Evolutionary conservation across 2,329 filamentous ascomycete genomes (phyloP), one percentile per base, ranked within the genome.

Genomic region (Ophiostoma fasciatum): DNA sequence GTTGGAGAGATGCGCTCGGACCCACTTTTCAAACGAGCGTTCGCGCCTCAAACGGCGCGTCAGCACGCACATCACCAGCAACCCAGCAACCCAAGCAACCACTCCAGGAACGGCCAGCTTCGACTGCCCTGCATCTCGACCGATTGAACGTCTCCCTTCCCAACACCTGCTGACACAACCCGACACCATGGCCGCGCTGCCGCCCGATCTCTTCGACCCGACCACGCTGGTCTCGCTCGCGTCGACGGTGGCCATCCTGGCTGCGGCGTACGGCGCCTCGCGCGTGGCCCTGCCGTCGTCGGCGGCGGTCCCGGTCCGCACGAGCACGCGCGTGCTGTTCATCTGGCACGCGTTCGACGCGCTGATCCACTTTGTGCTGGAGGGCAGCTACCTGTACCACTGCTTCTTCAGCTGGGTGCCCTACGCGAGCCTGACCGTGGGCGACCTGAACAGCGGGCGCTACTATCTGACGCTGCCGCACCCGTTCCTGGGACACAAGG

Each of bases 311-410:
- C 70, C 74, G 35, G 53, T 60, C 26, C 70, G 74, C 34, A 66
- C 68, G 38, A 82, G 83, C 44, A 66, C 69, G 39, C 83, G 85
- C 42, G 62, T 82, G 52, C 75, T 94, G 45, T 94, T 94, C 67
- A 71, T 92, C 59, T 94, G 88, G 88, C 87, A 94, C 62, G 70
- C 82, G 26, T 92, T 93, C 60, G 87, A 94, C 56, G 83, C 83
- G 22, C 69, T 94, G 29, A 88, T 87, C 50, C 90, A 98, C 62
- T 74, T 92, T 58, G 65, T 84, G 54, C 80, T 96, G 54, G 88
- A 96, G 61, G 87, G 84, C 36, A 79, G 75, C 50, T 96, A 84
- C 58, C 74, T 94, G 18, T 94, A 85, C 66, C 83, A 93, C 61
- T 93, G 83, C 63, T 92, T 96, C 68, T 88, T 85, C 67, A 63